Percentiles rank a stretch among this genome's conserved stretches.
These are phyloP conservation scores for Ilyonectria sp. DNA, from an alignment of 2,329 filamentous ascomycete genomes.

Conservation along the genomic window DNA sequence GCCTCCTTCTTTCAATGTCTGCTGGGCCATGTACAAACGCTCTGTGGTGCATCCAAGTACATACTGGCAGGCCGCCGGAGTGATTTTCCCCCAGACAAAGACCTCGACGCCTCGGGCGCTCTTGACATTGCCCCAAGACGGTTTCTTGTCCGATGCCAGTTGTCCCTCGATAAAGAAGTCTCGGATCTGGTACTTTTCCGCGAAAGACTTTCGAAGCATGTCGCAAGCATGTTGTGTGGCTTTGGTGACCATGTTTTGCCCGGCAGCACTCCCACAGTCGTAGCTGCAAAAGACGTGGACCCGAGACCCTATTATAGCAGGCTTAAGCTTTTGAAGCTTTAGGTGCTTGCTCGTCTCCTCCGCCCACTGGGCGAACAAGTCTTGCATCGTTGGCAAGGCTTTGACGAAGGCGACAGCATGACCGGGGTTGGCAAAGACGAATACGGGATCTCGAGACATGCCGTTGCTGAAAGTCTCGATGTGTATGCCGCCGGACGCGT, in stretches of 20 bases:
- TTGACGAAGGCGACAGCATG: conserved; percentile 1
- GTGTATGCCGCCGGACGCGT: conserved; percentile 17
- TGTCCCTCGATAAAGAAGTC: conserved; percentile 27
- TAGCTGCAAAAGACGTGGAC: conserved; percentile 29
- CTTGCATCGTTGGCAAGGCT: not conserved
- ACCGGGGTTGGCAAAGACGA: conserved; percentile 13
- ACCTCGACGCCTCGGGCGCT: conserved; percentile 12
- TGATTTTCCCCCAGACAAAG: conserved; percentile 8
- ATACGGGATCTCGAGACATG: conserved; percentile 24
- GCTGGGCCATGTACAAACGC: not conserved
- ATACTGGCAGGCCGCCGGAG: not conserved
- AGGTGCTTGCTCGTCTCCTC: conserved; percentile 5
- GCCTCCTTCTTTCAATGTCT: conserved; percentile 2
- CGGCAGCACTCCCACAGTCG: conserved; percentile 16
- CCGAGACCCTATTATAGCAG: conserved; percentile 14
- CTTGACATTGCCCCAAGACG: conserved; percentile 25
- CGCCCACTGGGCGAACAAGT: conserved; percentile 8
- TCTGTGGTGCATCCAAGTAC: conserved; percentile 6
- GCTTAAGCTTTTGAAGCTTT: not conserved
- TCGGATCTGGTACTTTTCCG: conserved; percentile 2
- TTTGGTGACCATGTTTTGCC: conserved; percentile 32
- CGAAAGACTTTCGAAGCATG: conserved; percentile 12
- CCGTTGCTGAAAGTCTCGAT: conserved; percentile 11
- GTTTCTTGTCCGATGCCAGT: conserved; percentile 27
- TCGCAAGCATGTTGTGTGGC: conserved; percentile 22